These are phyloP conservation scores for Candida sanyaensis DNA, from an alignment of 1,139 yeast species.

Conservation along the genomic window DNA sequence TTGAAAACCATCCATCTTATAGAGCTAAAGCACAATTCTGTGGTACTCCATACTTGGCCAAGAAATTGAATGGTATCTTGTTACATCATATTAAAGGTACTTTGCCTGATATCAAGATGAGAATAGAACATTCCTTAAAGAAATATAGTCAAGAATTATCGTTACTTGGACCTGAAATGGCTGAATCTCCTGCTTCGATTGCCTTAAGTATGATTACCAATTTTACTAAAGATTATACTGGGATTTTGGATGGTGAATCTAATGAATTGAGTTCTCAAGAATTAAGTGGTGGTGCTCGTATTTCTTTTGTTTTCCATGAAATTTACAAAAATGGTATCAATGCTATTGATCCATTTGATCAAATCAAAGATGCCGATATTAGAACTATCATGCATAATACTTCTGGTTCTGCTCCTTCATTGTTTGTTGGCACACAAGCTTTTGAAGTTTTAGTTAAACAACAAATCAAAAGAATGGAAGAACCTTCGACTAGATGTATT, in stretches of 20 bases:
- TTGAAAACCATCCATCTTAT: slow-evolving; percentile 75
- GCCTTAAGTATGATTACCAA: slow-evolving; percentile 91
- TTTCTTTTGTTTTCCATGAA: slow-evolving; percentile 96
- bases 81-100: slow-evolving; percentile 93
- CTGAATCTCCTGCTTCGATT: slow-evolving; percentile 86
- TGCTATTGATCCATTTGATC: slow-evolving; percentile 95
- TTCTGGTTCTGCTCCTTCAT: slow-evolving; percentile 96
- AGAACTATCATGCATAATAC: slow-evolving; percentile 98
- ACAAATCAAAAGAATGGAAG: slow-evolving; percentile 93
- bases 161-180: slow-evolving; percentile 79
- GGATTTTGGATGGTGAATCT: slow-evolving; percentile 91
- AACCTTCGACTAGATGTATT: slow-evolving; percentile 88
- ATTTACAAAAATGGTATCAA: slow-evolving; percentile 90
- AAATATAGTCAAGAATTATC: slow-evolving; percentile 80
- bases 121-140: slow-evolving; percentile 81
- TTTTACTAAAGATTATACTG: slow-evolving; percentile 88
- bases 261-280: slow-evolving; percentile 85
- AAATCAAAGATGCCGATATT: slow-evolving; percentile 93
- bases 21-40: slow-evolving; percentile 86
- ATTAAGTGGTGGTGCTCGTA: slow-evolving; percentile 96
- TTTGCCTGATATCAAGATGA: slow-evolving; percentile 88
- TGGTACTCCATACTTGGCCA: slow-evolving; percentile 96
- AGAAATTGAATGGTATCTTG: slow-evolving; percentile 85
- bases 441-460: slow-evolving; percentile 95
- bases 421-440: slow-evolving; percentile 97